Conservation (phyloP, 2,329 filamentous ascomycete species). For the Botrytis tulipae region DNA sequence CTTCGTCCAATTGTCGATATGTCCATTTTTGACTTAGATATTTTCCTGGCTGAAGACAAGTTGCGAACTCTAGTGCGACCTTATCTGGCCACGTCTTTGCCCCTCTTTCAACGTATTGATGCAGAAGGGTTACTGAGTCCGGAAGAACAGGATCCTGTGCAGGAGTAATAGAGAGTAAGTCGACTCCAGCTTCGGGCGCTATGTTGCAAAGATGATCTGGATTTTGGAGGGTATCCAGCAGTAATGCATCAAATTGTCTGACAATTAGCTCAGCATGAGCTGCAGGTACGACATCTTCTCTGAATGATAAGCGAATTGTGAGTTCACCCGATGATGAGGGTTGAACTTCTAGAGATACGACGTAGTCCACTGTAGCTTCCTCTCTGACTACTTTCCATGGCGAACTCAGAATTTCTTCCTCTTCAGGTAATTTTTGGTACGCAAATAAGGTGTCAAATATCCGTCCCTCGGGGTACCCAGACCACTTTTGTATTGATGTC, state of each 20-base stretch:
- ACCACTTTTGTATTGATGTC: conserved; percentile 68
- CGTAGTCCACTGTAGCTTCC: conserved; percentile 70
- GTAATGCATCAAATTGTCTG: conserved; percentile 65
- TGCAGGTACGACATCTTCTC: conserved; percentile 60
- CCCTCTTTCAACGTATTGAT: conserved; percentile 73
- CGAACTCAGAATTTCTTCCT: conserved; percentile 25
- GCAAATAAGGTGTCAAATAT: conserved; percentile 85
- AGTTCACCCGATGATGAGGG: conserved; percentile 50
- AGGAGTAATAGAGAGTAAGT: conserved; percentile 65
- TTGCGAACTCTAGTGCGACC: conserved; percentile 73
- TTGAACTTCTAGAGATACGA: conserved; percentile 77
- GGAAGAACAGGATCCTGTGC: conserved; percentile 57
- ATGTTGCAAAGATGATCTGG: conserved; percentile 42
- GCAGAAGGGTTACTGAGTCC: conserved; percentile 59
- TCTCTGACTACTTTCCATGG: conserved; percentile 65
- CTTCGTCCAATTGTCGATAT: conserved; percentile 67
- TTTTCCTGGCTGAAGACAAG: conserved; percentile 48
- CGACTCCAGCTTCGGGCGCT: conserved; percentile 28
- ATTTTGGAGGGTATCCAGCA: conserved; percentile 57
- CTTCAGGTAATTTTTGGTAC: conserved; percentile 62
- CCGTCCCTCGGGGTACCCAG: conserved; percentile 60
- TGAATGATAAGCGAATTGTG: conserved; percentile 64
- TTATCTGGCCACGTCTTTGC: conserved; percentile 56
- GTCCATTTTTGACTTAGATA: conserved; percentile 62
- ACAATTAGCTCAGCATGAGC: conserved; percentile 68